Evolutionary conservation across 1,284 basidiomycete species (phyloP), one percentile per base, ranked within the genome.

Genomic region (Moniliophthora roreri): DNA sequence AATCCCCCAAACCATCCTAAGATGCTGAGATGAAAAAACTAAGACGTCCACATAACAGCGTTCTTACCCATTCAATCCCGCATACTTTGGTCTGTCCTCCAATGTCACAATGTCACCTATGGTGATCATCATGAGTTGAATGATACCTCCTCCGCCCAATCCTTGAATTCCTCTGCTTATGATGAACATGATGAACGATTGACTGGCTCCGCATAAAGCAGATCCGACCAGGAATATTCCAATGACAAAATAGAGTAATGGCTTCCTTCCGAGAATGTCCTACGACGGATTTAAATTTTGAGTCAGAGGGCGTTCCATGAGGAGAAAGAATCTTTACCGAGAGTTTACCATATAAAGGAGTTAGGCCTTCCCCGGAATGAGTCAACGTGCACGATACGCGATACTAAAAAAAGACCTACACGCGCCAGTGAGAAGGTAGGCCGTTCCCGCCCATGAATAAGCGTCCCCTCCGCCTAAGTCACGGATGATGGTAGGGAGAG

Each of bases 121-220:
- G 20, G 63, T 62, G 34, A 72, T 69, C 45, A 70, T 57, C 47
- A 63, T 60, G 24, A 70, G 58, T 8, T 64, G 62, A 15, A 70
- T 63, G 34, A 71, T 64, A 4, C 70, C 72, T 11, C 73, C 74
- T 7, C 75, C 76, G 32, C 52, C 52, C 13, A 48, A 20, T 7
- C 52, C 52, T 41, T 53, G 52, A 23, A 53, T 34, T 15, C 32
- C 52, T 32, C 52, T 47, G 56, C 65, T 67, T 6, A 73, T 58
- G 41, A 69, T 67, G 16, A 79, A 64, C 76, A 72, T 75, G 1
- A 58, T 58, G 62, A 75, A 74, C 46, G 57, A 66, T 56, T 78
- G 69, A 0, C 77, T 76, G 3, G 73, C 72, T 11, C 75, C 77
- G 56, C 74, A 78, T 16, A 79, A 48, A 0, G 71, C 72, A 4